Base-by-base conservation (phyloP, 2,329 filamentous ascomycete species). In the Scolecobasidium constrictum region DNA sequence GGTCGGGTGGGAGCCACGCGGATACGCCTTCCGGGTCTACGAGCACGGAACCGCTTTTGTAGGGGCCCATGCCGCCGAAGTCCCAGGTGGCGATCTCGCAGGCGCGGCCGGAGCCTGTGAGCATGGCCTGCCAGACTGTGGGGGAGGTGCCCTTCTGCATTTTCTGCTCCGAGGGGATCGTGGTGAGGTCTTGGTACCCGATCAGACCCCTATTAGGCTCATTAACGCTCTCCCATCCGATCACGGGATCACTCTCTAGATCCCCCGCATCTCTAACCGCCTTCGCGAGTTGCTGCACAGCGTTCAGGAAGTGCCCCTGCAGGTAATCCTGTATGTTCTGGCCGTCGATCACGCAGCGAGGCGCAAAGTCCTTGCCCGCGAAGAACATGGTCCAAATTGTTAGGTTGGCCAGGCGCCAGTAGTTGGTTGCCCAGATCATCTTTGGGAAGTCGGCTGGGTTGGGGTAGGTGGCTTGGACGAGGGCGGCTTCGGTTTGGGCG, bases 341-440 rank as follows among this genome's bases (percentile, higher is more conserved):
- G 33, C 87, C 87, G 58, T 98, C 80, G 44, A 98, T 90, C 51
- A 95, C 83, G 51, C 90, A 94, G 56, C 94, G 95, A 3, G 93
- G 93, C 1, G 92, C 86, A 67, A 95, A 96, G 54, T 93, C 86
- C 49, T 72, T 78, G 26, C 92, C 92, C 6, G 75, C 88, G 60
- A 93, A 98, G 66, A 94, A 98, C 40, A 96, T 66, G 0, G 90
- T 94, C 59, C 95, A 96, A 52, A 96, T 86, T 36, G 86, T 88
- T 50, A 88, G 86, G 39, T 82, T 84, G 3, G 83, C 88, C 39
- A 96, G 70, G 18, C 92, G 77, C 48, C 78, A 83, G 62, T 98
- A 98, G 59, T 98, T 98, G 40, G 93, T 96, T 13, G 90, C 87
- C 92, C 92, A 98, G 45, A 96, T 90, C 93, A 98, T 98, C 66